Evolutionary conservation across 208 protist species (phyloP), one percentile per base, ranked within the genome.

Genomic region (Leishmania turanica): DNA sequence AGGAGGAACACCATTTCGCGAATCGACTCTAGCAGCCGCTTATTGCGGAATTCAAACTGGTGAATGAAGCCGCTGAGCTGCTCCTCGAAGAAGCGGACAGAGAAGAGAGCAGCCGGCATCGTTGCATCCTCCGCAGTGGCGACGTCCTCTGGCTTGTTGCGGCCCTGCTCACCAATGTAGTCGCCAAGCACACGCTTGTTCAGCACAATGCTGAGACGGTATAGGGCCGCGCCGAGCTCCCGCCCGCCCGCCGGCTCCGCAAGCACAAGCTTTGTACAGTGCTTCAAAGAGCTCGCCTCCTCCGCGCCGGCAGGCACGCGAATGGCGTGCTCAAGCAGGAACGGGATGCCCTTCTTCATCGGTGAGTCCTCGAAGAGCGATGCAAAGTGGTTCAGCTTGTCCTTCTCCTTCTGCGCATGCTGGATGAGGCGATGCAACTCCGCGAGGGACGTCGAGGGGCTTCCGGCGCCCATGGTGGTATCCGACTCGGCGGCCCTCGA

Each of bases 131-230:
- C 77, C 11, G 51, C 45, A 17, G 13, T 7, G 37, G 11, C 68
- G 7, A 2, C 31, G 45, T 17, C 5, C 75, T 84, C 80, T 6
- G 64, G 4, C 34, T 86, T 84, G 66, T 96, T 90, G 7, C 86
- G 80, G 27, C 96, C 96, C 24, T 96, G 87, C 53, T 98, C 94
- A 15, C 94, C 94, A 60, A 98, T 90, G 84, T 97, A 96, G 45
- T 98, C 92, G 19, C 96, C 96, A 17, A 98, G 88, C 21, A 88
- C 86, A 27, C 89, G 87, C 86, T 98, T 98, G 84, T 97, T 93
- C 49, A 98, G 88, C 37, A 96, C 70, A 27, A 86, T 73, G 83
- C 87, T 95, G 17, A 96, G 84, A 11, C 90, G 89, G 78, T 92
- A 94, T n/a, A 98, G 88, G 71, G 83, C 90, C 70, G 89, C 83